phyloP scores from a whole-genome alignment of 2,329 filamentous ascomycete genomes.

The Beauveria brongniartii region DNA sequence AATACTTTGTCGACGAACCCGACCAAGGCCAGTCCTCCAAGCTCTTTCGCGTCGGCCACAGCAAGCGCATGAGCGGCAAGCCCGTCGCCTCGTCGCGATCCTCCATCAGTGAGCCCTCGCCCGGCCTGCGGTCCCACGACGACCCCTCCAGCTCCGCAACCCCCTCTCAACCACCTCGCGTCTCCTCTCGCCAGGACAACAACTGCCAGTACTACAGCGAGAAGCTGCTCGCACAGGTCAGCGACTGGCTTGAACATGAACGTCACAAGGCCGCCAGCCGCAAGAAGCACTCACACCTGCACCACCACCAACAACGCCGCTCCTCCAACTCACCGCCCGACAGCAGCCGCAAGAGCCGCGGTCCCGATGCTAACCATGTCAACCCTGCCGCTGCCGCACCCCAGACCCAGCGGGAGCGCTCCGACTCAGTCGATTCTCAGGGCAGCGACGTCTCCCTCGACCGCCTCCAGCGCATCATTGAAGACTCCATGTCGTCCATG shows the following conservation, averaged over 20 bases:
- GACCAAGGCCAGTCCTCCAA: constrained; percentile 21
- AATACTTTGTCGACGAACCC: constrained; percentile 23
- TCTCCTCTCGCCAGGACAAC: constrained; percentile 21
- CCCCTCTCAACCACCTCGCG: constrained; percentile 12
- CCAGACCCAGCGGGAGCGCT: constrained; percentile 24
- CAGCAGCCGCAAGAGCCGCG: background rate
- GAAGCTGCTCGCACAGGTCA: constrained; percentile 63
- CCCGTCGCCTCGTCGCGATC: constrained; percentile 34
- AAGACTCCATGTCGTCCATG: constrained; percentile 52
- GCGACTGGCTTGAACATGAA: constrained; percentile 78
- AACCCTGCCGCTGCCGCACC: constrained; percentile 8
- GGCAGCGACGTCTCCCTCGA: constrained; percentile 66
- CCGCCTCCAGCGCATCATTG: constrained; percentile 70
- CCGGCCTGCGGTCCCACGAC: constrained; percentile 21
- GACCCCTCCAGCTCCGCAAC: constrained; percentile 15
- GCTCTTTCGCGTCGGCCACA: constrained; percentile 25
- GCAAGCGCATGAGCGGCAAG: constrained; percentile 28
- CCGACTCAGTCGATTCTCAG: constrained; percentile 55
- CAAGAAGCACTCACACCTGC: constrained; percentile 27
- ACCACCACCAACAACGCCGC: constrained; percentile 30
- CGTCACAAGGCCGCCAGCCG: constrained; percentile 52
- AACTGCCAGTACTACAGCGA: constrained; percentile 37
- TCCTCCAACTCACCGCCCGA: constrained; percentile 31
- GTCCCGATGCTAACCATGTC: constrained; percentile 14
- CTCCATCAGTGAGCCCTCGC: constrained; percentile 31